phyloP scores from a whole-genome alignment of 1,139 yeast species.

The Suhomyces choctaworum region DNA sequence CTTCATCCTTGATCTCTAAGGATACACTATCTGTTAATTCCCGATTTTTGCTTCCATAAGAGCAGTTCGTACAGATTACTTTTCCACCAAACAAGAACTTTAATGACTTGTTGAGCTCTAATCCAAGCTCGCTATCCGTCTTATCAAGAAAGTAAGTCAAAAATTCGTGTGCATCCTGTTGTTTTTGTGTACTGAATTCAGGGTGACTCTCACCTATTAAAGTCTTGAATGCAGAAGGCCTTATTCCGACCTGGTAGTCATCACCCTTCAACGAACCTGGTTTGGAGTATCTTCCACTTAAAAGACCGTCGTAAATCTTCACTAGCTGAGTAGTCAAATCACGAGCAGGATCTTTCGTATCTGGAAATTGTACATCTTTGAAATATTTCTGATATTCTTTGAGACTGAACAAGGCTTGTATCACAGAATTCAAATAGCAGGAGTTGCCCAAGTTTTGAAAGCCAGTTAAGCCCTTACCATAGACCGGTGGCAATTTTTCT shows the following conservation, averaged over 20 bases:
- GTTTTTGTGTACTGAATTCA: constrained; percentile 84
- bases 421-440: constrained; percentile 81
- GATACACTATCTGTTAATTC: constrained; percentile 71
- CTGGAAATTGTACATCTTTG: constrained; percentile 27
- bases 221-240: constrained; percentile 73
- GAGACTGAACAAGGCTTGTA: constrained; percentile 60
- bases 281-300: constrained; percentile 70
- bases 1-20: constrained; percentile 53
- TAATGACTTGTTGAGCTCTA: constrained; percentile 50
- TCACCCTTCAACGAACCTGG: constrained; percentile 48
- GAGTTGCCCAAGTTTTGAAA: constrained; percentile 88
- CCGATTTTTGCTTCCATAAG: constrained; percentile 55
- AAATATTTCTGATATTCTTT: constrained; percentile 42
- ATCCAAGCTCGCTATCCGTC: constrained; percentile 55
- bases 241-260: constrained; percentile 71
- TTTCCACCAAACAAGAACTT: constrained; percentile 68
- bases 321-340: constrained; percentile 71
- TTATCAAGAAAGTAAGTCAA: constrained; percentile 65
- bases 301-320: constrained; percentile 77
- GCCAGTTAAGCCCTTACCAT: constrained; percentile 75
- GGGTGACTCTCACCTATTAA: constrained; percentile 75
- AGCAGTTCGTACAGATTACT: constrained; percentile 62
- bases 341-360: constrained; percentile 53
- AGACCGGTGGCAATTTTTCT: constrained; percentile 59
- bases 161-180: constrained; percentile 95